Conservation (phyloP, 192 early-diverging fungal genomes). For the Entomortierella parvispora region DNA sequence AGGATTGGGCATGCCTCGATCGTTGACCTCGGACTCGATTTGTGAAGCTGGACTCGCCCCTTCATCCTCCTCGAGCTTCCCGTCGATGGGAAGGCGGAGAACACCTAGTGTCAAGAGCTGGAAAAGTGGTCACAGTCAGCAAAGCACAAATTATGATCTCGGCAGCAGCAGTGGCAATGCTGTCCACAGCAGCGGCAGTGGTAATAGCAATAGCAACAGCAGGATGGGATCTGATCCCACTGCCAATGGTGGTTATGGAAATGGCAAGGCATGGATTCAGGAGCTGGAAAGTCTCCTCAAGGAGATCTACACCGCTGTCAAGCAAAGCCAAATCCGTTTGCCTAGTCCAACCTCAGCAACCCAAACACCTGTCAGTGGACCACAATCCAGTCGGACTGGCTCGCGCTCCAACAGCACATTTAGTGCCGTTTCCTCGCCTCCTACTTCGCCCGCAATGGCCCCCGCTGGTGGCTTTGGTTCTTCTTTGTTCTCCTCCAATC, state of each 20-base stretch:
- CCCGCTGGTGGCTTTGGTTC: slow-evolving; percentile 23
- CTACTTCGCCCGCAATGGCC: slow-evolving; percentile 12
- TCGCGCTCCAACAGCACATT: slow-evolving; percentile 59
- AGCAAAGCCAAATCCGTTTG: slow-evolving; percentile 66
- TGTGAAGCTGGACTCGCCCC: neutral
- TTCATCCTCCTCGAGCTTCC: neutral
- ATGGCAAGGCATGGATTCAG: slow-evolving; percentile 58
- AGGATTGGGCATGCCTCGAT: slow-evolving; percentile 13
- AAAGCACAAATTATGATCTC: slow-evolving; percentile 3
- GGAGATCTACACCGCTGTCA: slow-evolving; percentile 71
- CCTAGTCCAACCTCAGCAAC: slow-evolving; percentile 20
- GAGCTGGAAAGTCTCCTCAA: slow-evolving; percentile 67
- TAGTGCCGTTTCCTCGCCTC: slow-evolving; percentile 52
- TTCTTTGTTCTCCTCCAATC: slow-evolving; percentile 25
- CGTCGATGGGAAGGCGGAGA: slow-evolving; percentile 10
- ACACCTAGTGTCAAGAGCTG: slow-evolving; percentile 55
- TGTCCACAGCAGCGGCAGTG: neutral
- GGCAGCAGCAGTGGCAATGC: neutral
- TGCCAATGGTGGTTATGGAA: slow-evolving; percentile 35
- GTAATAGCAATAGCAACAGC: neutral
- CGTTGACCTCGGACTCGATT: slow-evolving; percentile 10
- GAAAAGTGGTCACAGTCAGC: slow-evolving; percentile 49
- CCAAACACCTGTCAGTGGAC: neutral
- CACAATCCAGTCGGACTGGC: slow-evolving; percentile 6
- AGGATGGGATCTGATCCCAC: slow-evolving; percentile 33